Base-by-base conservation (phyloP, 208 protist species). In the Novymonas esmeraldas region DNA sequence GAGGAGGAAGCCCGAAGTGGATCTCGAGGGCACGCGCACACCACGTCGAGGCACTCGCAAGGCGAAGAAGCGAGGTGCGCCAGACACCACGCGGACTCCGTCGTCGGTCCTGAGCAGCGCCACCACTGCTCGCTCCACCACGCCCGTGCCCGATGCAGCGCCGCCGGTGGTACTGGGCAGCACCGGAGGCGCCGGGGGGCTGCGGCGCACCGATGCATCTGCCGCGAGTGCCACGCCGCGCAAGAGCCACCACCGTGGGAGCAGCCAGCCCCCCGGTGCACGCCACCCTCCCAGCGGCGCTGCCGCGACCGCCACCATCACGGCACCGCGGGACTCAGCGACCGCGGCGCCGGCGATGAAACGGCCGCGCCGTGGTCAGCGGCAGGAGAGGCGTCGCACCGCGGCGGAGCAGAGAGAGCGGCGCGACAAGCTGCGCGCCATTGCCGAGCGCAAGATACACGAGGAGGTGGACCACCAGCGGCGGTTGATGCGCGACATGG, bases 401-500 rank as follows among this genome's bases (percentile, higher is more conserved):
- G 20, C 70, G 24, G 28, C 44, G 11, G 55, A 76, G 48, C 70
- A 41, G 13, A 52, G 52, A 34, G 72, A 70, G 50, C 72, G 64
- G 22, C 63, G 59, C 28, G n/a, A 29, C 16, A 72, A 73, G 24
- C 57, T 70, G 26, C 67, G 67, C 38, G 48, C 48, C n/a, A 76
- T 70, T 39, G 68, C 70, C 20, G 28, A 63, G 34, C 65, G 73
- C 2, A 79, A 64, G 29, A 73, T 76, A 11, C 20, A 42, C 13
- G 70, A 74, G 24, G 56, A 64, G 29, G 57, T 74, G 18, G 73
- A 64, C 38, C 48, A 66, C 11, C 74, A 79, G 36, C 76, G 77
- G 1, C 87, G 83, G 2, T 44, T 48, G 26, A 67, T 84, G 66
- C 87, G 87, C 14, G 79, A 88, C 44, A 62, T 55, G 16, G 46